Percentiles rank a stretch among this genome's conserved stretches.
Evolutionary conservation across 148 eudicot genomes (phyloP).

Genomic region (Linanthus parryae): DNA sequence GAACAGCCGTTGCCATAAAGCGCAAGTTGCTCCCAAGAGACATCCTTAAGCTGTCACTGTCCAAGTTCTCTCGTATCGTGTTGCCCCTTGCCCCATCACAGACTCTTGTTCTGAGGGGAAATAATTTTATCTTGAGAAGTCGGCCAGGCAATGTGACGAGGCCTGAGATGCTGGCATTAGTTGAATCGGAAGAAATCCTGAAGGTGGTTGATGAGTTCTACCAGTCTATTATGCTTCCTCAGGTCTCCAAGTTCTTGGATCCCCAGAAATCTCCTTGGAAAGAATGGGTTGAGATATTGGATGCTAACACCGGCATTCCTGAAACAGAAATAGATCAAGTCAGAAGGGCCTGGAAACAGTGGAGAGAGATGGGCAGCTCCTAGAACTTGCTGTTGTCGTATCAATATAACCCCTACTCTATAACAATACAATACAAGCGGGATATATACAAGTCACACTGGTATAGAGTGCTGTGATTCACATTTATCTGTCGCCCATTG

Average conservation of each 20-base stretch:
- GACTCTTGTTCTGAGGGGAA: slow-evolving; percentile 69
- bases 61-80: slow-evolving; percentile 71
- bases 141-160: slow-evolving; percentile 59
- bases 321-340: slow-evolving; percentile 58
- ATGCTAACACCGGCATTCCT: slow-evolving; percentile 66
- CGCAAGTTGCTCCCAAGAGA: slow-evolving; percentile 78
- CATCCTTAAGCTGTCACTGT: slow-evolving; percentile 57
- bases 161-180: slow-evolving; percentile 72
- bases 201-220: slow-evolving; percentile 60
- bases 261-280: slow-evolving; percentile 69
- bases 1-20: slow-evolving; percentile 85
- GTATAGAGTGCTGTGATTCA: too few relatives aligned
- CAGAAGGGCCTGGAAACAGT: slow-evolving; percentile 52
- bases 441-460: too few relatives aligned
- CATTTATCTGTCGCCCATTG: too few relatives aligned
- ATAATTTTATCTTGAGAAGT: slow-evolving; percentile 56
- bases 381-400: too few relatives aligned
- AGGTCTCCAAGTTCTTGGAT: slow-evolving; percentile 63
- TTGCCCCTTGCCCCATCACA: slow-evolving; percentile 93
- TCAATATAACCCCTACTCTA: too few relatives aligned
- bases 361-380: too few relatives aligned
- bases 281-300: slow-evolving; percentile 69
- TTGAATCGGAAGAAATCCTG: slow-evolving; percentile 69
- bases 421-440: too few relatives aligned
- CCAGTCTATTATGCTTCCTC: slow-evolving; percentile 45